These are phyloP conservation scores for Hypomyces perniciosus DNA, from an alignment of 2,329 filamentous ascomycete species.

Conservation along the genomic window DNA sequence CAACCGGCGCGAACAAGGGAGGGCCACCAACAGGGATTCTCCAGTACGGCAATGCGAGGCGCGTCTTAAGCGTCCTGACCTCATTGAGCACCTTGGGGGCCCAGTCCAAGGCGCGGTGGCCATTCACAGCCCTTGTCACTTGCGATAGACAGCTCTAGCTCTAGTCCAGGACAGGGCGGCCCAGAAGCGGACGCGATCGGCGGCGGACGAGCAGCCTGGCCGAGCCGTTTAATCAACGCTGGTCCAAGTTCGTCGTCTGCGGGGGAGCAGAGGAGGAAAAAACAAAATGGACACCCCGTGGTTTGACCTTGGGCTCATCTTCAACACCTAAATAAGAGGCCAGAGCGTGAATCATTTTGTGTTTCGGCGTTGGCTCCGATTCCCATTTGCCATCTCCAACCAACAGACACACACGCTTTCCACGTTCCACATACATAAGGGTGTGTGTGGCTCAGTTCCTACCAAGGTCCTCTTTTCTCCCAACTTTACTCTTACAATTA, in stretches of 20 bases:
- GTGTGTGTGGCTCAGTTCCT: no score
- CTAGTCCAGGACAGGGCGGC: not conserved
- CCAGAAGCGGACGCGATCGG: not conserved
- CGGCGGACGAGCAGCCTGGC: not conserved
- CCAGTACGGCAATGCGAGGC: not conserved
- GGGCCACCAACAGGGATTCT: not conserved
- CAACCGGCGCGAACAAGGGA: not conserved
- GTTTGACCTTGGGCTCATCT: no score
- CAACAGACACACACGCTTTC: no score
- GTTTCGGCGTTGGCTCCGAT: no score
- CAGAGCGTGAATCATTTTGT: no score
- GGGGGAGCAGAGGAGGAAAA: not conserved
- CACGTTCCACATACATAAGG: no score
- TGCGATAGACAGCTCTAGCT: not conserved
- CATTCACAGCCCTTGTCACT: not conserved
- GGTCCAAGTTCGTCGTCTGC: not conserved
- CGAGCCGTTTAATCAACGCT: not conserved
- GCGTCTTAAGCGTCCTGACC: not conserved
- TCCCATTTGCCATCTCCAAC: no score
- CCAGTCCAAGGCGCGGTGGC: not conserved
- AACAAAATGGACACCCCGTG: no score
- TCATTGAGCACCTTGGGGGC: not conserved
- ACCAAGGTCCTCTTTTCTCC: no score
- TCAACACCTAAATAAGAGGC: no score
- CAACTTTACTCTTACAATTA: no score